Conservation (phyloP, 2,329 filamentous ascomycete species). For the Sporothrix curviconia region DNA sequence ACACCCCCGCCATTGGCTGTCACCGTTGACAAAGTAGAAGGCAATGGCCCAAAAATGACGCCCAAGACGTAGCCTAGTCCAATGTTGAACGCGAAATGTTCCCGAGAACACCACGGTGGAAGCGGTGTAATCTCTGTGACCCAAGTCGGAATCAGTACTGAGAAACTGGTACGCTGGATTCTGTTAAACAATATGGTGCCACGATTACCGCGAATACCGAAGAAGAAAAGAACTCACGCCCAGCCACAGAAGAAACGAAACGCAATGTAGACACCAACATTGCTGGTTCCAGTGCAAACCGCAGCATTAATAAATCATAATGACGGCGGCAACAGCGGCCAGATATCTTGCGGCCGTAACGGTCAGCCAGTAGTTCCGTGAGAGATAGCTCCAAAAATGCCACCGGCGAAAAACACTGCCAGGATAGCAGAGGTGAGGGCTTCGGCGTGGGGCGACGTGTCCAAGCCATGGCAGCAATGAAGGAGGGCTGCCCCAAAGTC, state of each 20-base stretch:
- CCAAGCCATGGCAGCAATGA: not conserved
- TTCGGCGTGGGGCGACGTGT: not conserved
- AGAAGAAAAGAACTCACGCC: slow-evolving; percentile 27
- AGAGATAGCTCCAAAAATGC: slow-evolving; percentile 5
- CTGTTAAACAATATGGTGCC: no score
- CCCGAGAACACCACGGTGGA: slow-evolving; percentile 11
- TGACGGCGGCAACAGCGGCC: slow-evolving; percentile 25
- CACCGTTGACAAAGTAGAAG: slow-evolving; percentile 9
- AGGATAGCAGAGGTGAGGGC: slow-evolving; percentile 6
- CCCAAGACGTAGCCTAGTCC: slow-evolving; percentile 29
- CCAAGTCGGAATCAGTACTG: slow-evolving; percentile 8
- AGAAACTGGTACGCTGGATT: not conserved
- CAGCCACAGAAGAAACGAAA: slow-evolving; percentile 13
- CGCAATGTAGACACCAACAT: slow-evolving; percentile 26
- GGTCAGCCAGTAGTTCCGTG: not conserved
- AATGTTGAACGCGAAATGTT: slow-evolving; percentile 26
- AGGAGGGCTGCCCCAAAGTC: slow-evolving; percentile 11
- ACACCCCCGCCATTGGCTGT: slow-evolving; percentile 30
- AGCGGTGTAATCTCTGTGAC: slow-evolving; percentile 33
- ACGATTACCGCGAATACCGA: no score
- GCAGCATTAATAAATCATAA: slow-evolving; percentile 26
- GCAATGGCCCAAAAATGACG: slow-evolving; percentile 16
- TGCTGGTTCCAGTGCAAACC: slow-evolving; percentile 25
- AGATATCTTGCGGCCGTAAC: slow-evolving; percentile 32
- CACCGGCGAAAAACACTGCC: slow-evolving; percentile 5